These are phyloP conservation scores for Cercospora zeae-maydis DNA, from an alignment of 2,329 filamentous ascomycete species.

Conservation along the genomic window DNA sequence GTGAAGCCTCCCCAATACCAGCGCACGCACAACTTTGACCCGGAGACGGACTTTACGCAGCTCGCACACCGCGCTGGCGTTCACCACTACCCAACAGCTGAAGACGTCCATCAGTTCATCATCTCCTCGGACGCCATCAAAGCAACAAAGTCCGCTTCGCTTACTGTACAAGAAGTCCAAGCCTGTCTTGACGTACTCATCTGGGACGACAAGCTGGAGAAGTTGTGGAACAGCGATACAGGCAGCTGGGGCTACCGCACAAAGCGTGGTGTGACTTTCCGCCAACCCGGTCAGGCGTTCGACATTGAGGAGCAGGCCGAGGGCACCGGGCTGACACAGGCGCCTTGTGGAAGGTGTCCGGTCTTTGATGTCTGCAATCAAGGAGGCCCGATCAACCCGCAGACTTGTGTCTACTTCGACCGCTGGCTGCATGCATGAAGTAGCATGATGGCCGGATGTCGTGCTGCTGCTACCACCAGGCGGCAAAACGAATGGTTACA, in stretches of 20 bases:
- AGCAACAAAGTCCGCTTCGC: constrained; percentile 54
- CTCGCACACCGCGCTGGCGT: constrained; percentile 33
- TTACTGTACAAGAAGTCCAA: constrained; percentile 69
- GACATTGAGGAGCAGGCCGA: constrained; percentile 43
- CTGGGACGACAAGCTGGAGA: constrained; percentile 80
- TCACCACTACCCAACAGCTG: constrained; percentile 72
- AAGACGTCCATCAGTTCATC: constrained; percentile 72
- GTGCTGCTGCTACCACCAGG: neutral
- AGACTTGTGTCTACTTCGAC: constrained; percentile 87
- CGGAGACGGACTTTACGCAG: constrained; percentile 27
- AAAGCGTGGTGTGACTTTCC: constrained; percentile 36
- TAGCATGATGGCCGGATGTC: neutral
- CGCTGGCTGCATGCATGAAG: constrained; percentile 62
- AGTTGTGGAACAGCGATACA: constrained; percentile 34
- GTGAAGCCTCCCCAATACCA: constrained; percentile 24
- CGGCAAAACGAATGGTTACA: neutral
- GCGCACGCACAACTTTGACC: constrained; percentile 20
- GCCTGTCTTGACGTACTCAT: constrained; percentile 84
- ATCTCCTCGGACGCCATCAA: constrained; percentile 66
- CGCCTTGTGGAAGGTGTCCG: constrained; percentile 86
- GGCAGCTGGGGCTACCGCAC: constrained; percentile 51
- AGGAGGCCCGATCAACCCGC: constrained; percentile 83
- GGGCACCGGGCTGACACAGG: constrained; percentile 77
- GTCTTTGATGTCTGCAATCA: constrained; percentile 91
- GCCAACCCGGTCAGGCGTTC: constrained; percentile 24